Conservation (phyloP, 257 asterid species). For the Penstemon eatonii region DNA sequence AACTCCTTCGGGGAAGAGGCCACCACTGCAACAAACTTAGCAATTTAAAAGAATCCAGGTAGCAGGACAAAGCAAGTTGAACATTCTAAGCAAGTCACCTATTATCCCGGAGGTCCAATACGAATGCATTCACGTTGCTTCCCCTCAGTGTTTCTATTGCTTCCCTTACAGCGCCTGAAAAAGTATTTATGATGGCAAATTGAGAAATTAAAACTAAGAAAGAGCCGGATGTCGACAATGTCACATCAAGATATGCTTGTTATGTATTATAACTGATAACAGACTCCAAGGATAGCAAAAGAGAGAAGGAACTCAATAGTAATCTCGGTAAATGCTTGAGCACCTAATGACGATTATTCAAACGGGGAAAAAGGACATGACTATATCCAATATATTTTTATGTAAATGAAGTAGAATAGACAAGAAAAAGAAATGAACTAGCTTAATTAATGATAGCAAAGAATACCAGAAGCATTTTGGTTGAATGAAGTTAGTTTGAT, state of each 20-base stretch:
- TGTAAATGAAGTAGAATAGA: conserved; percentile 15
- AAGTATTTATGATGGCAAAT: conserved; percentile 19
- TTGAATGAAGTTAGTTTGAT: conserved; percentile 90
- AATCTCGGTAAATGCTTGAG: too few species aligned
- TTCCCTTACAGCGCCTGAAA: conserved; percentile 81
- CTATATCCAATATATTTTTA: neutral
- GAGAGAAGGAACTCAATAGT: conserved; percentile 3
- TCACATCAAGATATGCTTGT: conserved; percentile 7
- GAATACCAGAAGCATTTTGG: conserved; percentile 91
- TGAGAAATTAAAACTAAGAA: neutral
- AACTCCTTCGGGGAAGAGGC: conserved; percentile 98
- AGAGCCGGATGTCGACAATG: neutral
- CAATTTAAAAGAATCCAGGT: conserved; percentile 31
- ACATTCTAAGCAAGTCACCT: conserved; percentile 53
- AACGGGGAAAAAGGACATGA: neutral
- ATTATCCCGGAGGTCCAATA: conserved; percentile 93
- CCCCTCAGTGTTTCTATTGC: conserved; percentile 81
- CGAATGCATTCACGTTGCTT: conserved; percentile 79
- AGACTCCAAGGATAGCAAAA: conserved; percentile 12
- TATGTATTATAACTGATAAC: neutral
- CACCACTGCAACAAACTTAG: conserved; percentile 70
- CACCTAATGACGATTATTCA: neutral
- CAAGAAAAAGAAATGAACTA: neutral
- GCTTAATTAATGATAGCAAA: conserved; percentile 11
- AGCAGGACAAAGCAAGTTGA: conserved; percentile 7